Conservation (phyloP, 768 basidiomycete species). For the Ramaria sp. region DNA sequence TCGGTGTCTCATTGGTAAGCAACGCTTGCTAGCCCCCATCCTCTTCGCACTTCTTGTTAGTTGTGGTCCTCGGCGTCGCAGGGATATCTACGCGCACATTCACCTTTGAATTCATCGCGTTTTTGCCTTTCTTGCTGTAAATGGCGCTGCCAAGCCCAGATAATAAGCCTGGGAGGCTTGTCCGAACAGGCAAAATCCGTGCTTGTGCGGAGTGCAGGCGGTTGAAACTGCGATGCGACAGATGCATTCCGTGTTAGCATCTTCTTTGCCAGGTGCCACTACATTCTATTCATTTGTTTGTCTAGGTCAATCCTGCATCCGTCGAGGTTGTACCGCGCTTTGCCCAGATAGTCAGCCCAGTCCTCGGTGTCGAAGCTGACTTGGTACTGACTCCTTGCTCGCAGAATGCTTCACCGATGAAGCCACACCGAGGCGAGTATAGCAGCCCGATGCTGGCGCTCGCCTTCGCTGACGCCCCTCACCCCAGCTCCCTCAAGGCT, state of each 20-base stretch:
- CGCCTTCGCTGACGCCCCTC: too few species aligned
- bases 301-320: slow-evolving; percentile 4
- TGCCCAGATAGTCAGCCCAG: slow-evolving; percentile 8
- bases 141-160: too few species aligned
- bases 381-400: background rate
- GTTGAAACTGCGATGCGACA: slow-evolving; percentile 5
- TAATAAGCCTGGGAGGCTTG: background rate
- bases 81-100: too few species aligned
- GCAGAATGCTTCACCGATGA: slow-evolving; percentile 8
- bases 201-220: slow-evolving; percentile 6
- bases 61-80: too few species aligned
- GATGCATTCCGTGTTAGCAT: background rate
- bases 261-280: background rate
- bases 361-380: too few species aligned
- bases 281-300: background rate
- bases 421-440: slow-evolving; percentile 5
- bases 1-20: too few species aligned
- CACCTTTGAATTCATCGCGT: too few species aligned
- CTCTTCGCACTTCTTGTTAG: too few species aligned
- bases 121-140: too few species aligned
- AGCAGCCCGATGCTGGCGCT: too few species aligned
- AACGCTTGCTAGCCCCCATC: too few species aligned
- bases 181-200: background rate
- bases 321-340: background rate
- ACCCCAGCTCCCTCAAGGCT: slow-evolving; percentile 2